Conservation (phyloP, 2,329 filamentous ascomycete genomes). For the Penicillium crustosum region DNA sequence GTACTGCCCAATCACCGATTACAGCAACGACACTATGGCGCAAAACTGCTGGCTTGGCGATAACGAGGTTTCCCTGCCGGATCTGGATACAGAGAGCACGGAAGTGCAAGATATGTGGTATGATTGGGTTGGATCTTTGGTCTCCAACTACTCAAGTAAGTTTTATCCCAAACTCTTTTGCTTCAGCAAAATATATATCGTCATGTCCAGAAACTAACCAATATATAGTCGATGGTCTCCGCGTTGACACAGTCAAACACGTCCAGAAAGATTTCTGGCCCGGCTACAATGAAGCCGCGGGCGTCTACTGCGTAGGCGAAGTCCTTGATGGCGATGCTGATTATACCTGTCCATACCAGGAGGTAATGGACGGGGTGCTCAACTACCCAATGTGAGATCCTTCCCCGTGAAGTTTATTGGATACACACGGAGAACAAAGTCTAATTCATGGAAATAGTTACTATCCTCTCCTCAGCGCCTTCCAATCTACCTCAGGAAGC, state of each 20-base stretch:
- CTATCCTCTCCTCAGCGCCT: constrained; percentile 36
- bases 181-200: background rate
- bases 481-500: constrained; percentile 32
- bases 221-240: constrained; percentile 50
- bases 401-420: background rate
- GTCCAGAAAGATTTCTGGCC: constrained; percentile 50
- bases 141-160: constrained; percentile 53
- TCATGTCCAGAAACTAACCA: background rate
- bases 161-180: background rate
- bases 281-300: constrained; percentile 41
- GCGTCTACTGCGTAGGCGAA: constrained; percentile 52
- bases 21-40: constrained; percentile 49
- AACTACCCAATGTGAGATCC: constrained; percentile 47
- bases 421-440: background rate
- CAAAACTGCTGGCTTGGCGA: constrained; percentile 57
- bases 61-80: constrained; percentile 59
- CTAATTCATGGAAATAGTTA: background rate
- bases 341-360: constrained; percentile 48
- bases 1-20: constrained; percentile 56
- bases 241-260: constrained; percentile 53
- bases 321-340: constrained; percentile 43
- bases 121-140: constrained; percentile 54
- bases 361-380: constrained; percentile 47
- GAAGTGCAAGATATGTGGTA: constrained; percentile 54
- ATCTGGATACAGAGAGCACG: constrained; percentile 57